phyloP scores from a whole-genome alignment of 2,329 filamentous ascomycete genomes.

The Exophiala calicioides region DNA sequence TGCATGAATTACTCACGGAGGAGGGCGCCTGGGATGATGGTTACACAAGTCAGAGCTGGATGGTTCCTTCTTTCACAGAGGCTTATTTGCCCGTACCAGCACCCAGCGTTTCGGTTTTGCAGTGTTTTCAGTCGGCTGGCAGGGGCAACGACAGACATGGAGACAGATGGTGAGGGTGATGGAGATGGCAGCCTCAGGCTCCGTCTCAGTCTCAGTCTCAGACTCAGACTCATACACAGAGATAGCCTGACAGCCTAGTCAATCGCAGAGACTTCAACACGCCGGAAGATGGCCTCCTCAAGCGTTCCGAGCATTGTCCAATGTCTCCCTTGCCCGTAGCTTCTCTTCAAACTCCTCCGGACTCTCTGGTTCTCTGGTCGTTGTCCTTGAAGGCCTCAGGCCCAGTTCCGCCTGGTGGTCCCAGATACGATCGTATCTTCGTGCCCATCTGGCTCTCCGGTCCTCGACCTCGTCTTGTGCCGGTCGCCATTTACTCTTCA shows the following conservation, averaged over 20 bases:
- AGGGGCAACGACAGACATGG: too few species aligned
- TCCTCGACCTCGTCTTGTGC: slow-evolving; percentile 41
- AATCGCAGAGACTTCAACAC: slow-evolving; percentile 1
- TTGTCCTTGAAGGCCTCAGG: slow-evolving; percentile 57
- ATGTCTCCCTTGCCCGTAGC: slow-evolving; percentile 24
- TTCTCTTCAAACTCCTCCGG: slow-evolving; percentile 30
- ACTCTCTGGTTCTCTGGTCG: slow-evolving; percentile 21
- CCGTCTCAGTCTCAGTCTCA: too few species aligned
- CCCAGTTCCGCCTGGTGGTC: slow-evolving; percentile 51
- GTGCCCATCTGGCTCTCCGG: slow-evolving; percentile 47
- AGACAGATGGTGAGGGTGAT: too few species aligned
- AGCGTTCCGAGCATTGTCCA: slow-evolving; percentile 25
- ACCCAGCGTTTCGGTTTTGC: too few species aligned
- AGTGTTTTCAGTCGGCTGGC: too few species aligned
- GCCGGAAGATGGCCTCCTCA: slow-evolving; percentile 17
- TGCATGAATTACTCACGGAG: too few species aligned
- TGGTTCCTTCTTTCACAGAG: too few species aligned
- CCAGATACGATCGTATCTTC: slow-evolving; percentile 48
- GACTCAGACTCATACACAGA: neutral
- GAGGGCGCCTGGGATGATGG: too few species aligned
- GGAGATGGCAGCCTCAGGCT: too few species aligned
- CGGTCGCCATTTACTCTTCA: slow-evolving; percentile 59
- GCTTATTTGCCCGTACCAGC: too few species aligned
- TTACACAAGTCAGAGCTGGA: too few species aligned
- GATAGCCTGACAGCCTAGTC: too few species aligned